These are phyloP conservation scores for Lathyrus aphaca DNA, from an alignment of 306 rosid genomes.

Conservation along the genomic window DNA sequence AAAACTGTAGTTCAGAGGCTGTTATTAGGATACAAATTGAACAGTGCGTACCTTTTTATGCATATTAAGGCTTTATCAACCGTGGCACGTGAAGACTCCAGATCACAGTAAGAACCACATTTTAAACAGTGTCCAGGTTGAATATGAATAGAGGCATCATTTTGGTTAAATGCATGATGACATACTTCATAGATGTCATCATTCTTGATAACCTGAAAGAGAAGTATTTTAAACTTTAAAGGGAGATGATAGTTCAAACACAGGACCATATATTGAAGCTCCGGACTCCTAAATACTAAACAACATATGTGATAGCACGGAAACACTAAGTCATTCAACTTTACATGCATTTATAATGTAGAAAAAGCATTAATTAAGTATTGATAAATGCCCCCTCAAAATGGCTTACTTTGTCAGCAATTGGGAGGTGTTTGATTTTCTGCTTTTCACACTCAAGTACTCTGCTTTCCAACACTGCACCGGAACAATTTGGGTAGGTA, in stretches of 20 bases:
- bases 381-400: slow-evolving; percentile 44
- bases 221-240: background rate
- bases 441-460: slow-evolving; percentile 57
- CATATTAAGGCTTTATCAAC: slow-evolving; percentile 55
- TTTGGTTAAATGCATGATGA: slow-evolving; percentile 39
- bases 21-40: slow-evolving; percentile 26
- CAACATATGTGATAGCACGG: slow-evolving; percentile 18
- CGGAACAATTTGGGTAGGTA: slow-evolving; percentile 59
- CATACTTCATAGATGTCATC: slow-evolving; percentile 48
- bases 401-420: slow-evolving; percentile 37
- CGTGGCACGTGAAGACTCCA: slow-evolving; percentile 53
- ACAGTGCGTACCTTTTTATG: slow-evolving; percentile 54
- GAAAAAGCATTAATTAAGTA: slow-evolving; percentile 37
- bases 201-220: slow-evolving; percentile 52
- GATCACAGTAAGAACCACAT: slow-evolving; percentile 71
- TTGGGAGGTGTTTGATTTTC: slow-evolving; percentile 46
- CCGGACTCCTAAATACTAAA: slow-evolving; percentile 3
- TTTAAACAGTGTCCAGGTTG: slow-evolving; percentile 68
- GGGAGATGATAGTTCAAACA: slow-evolving; percentile 25
- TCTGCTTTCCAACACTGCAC: slow-evolving; percentile 69
- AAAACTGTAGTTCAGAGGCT: slow-evolving; percentile 26
- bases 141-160: slow-evolving; percentile 37
- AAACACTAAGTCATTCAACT: slow-evolving; percentile 12
- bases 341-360: slow-evolving; percentile 12
- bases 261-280: slow-evolving; percentile 22